Evolutionary conservation across 2,329 filamentous ascomycete species (phyloP).

Genomic region (Dothistroma septosporum): DNA sequence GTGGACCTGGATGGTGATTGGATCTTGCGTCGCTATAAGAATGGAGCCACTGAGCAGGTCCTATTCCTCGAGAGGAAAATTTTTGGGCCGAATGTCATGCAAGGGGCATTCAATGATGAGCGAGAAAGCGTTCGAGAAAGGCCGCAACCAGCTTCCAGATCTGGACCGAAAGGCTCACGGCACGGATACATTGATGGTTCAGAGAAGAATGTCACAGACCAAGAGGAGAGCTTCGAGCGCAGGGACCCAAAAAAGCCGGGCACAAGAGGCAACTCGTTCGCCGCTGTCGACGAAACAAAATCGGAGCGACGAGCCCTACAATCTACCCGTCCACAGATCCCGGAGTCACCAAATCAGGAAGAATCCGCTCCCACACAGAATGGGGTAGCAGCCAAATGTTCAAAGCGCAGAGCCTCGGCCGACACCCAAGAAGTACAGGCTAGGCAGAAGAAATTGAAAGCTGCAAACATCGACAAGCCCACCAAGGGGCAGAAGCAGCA

Average conservation of each 20-base stretch:
- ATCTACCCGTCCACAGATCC: not conserved
- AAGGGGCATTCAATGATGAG: not conserved
- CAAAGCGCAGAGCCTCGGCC: not conserved
- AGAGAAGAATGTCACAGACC: too few relatives aligned
- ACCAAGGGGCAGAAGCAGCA: not conserved
- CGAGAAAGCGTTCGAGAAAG: too few relatives aligned
- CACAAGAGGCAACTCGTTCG: not conserved
- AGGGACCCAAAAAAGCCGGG: not conserved
- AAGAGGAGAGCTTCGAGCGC: not conserved
- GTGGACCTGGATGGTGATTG: not conserved
- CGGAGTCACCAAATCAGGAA: not conserved
- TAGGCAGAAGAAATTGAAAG: not conserved
- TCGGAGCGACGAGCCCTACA: too few relatives aligned
- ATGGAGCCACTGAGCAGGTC: not conserved
- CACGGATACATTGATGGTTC: too few relatives aligned
- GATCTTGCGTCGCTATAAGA: not conserved
- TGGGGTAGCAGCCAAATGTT: not conserved
- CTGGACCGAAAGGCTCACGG: too few relatives aligned
- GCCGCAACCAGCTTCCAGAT: too few relatives aligned
- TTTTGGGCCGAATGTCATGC: not conserved
- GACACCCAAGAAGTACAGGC: not conserved
- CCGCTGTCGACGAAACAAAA: too few relatives aligned
- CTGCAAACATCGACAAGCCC: not conserved
- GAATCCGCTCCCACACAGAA: not conserved
- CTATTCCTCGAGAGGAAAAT: not conserved